Conservation (phyloP, 768 basidiomycete genomes). For the Termitomyces sp. region DNA sequence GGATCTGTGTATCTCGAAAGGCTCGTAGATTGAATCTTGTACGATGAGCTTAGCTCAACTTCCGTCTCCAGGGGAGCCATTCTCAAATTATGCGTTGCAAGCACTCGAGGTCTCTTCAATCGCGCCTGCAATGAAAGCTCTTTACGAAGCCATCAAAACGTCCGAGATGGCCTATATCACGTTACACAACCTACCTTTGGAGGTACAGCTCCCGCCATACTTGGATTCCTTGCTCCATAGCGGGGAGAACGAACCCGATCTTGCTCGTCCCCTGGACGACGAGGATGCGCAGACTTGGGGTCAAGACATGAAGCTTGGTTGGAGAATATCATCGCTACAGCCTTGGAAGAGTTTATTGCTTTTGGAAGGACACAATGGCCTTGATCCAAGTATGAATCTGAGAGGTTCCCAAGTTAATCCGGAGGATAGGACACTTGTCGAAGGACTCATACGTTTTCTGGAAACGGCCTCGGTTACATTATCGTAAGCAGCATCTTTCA, state of each 20-base stretch:
- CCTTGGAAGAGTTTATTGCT: conserved; percentile 93
- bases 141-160: conserved; percentile 76
- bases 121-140: conserved; percentile 69
- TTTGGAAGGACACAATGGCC: conserved; percentile 51
- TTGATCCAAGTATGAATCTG: conserved; percentile 56
- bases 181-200: conserved; percentile 74
- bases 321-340: conserved; percentile 64
- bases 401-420: conserved; percentile 52
- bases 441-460: conserved; percentile 70
- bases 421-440: conserved; percentile 63
- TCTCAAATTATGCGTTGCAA: conserved; percentile 46
- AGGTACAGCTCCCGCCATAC: conserved; percentile 82
- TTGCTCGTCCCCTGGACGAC: conserved; percentile 43
- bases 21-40: conserved; percentile 25
- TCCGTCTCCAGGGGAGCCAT: conserved; percentile 46
- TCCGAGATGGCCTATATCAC: conserved; percentile 74
- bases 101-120: conserved; percentile 66
- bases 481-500: conserved; percentile 46
- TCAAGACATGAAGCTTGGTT: conserved; percentile 62
- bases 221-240: conserved; percentile 67
- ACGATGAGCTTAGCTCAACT: conserved; percentile 6
- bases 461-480: conserved; percentile 67
- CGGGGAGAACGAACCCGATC: conserved; percentile 45
- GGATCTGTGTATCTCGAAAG: conserved; percentile 63
- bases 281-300: conserved; percentile 57